A percentile compares a stretch with the other conserved stretches of the same genome.
phyloP scores from a whole-genome alignment of 2,329 filamentous ascomycete genomes.

The Cryoendolithus antarcticus region DNA sequence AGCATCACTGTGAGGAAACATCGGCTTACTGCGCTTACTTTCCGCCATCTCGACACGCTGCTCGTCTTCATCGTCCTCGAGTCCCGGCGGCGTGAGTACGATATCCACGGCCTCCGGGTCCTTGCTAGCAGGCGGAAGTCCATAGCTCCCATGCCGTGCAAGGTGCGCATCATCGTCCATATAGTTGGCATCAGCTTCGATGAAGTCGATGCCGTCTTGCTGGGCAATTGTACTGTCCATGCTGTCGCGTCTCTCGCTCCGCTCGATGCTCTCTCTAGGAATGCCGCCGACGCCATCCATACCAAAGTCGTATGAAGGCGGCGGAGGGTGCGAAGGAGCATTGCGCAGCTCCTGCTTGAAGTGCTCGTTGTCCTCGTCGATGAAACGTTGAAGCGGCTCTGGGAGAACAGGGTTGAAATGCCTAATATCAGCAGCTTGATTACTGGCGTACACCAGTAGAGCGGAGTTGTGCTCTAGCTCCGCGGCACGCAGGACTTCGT shows the following conservation, averaged over 20 bases:
- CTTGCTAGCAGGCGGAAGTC: background rate
- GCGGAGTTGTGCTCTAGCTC: constrained; percentile 41
- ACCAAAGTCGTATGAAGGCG: constrained; percentile 3
- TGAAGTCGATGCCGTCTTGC: constrained; percentile 4
- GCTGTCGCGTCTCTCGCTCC: constrained; percentile 4
- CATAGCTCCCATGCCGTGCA: background rate
- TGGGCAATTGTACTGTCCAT: constrained; percentile 3
- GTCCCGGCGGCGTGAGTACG: constrained; percentile 1
- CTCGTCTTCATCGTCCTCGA: constrained; percentile 2
- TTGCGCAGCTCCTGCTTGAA: constrained; percentile 13
- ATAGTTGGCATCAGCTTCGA: background rate
- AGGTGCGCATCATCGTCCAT: constrained; percentile 2
- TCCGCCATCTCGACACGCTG: constrained; percentile 17
- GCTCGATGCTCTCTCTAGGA: constrained; percentile 5
- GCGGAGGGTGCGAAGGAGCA: constrained; percentile 1
- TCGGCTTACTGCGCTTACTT: constrained; percentile 3
- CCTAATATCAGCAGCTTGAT: constrained; percentile 19
- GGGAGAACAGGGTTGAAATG: constrained; percentile 12
- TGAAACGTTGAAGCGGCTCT: constrained; percentile 14
- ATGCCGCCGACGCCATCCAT: background rate
- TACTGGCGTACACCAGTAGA: constrained; percentile 48
- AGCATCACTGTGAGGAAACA: no score
- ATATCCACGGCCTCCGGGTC: constrained; percentile 6
- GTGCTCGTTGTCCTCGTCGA: constrained; percentile 14
- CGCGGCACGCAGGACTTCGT: constrained; percentile 39